Conservation (phyloP, 805 yeast species). For the Lipomyces sp. region DNA sequence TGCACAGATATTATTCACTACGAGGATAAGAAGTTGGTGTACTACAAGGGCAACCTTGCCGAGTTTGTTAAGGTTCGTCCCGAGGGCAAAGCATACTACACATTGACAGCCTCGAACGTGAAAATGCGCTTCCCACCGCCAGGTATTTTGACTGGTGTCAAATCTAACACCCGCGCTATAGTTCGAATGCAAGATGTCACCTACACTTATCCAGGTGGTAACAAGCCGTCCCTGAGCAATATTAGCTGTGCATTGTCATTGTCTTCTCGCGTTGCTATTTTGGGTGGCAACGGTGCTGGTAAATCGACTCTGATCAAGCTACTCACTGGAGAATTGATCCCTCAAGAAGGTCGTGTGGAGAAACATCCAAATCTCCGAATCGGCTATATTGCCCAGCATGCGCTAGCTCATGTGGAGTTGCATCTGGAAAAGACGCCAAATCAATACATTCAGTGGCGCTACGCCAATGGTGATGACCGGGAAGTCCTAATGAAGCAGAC, state of each 20-base stretch:
- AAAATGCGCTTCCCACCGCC: slow-evolving; percentile 99
- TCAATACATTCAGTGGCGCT: slow-evolving; percentile 98
- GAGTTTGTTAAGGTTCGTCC: slow-evolving; percentile 91
- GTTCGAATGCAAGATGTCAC: slow-evolving; percentile 85
- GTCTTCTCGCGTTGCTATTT: slow-evolving; percentile 94
- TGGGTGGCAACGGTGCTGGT: slow-evolving; percentile 99
- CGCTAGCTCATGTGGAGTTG: slow-evolving; percentile 94
- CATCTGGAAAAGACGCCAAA: slow-evolving; percentile 98
- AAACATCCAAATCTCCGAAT: slow-evolving; percentile 98
- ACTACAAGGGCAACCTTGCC: slow-evolving; percentile 94
- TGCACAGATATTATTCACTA: slow-evolving; percentile 97
- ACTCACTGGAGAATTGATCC: slow-evolving; percentile 88
- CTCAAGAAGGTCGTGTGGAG: slow-evolving; percentile 87
- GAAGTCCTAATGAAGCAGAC: slow-evolving; percentile 93
- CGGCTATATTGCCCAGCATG: slow-evolving; percentile 98
- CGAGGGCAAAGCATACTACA: slow-evolving; percentile 94
- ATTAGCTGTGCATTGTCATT: slow-evolving; percentile 90
- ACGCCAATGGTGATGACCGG: slow-evolving; percentile 96
- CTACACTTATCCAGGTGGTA: slow-evolving; percentile 86
- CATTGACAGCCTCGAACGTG: slow-evolving; percentile 87
- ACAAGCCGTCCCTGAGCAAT: slow-evolving; percentile 75
- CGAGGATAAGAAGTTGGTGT: slow-evolving; percentile 90
- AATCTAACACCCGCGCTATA: slow-evolving; percentile 91
- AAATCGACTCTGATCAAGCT: slow-evolving; percentile 93
- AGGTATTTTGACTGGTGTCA: slow-evolving; percentile 95